phyloP scores from a whole-genome alignment of 2,329 filamentous ascomycete genomes.

The Penicillium verrucosum region DNA sequence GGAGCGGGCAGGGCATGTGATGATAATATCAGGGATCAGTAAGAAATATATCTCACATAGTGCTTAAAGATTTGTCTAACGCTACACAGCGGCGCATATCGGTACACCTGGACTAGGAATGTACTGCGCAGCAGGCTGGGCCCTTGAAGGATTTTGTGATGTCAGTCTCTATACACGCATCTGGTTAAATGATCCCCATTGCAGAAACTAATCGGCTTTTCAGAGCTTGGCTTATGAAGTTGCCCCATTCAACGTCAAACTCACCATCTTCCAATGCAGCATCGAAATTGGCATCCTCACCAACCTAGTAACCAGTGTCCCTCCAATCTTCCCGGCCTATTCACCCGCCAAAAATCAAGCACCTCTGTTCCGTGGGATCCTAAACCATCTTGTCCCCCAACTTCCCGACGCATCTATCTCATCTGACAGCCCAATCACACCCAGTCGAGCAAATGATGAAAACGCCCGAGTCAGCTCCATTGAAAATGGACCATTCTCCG shows the following conservation, averaged over 20 bases:
- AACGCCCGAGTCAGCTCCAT: conserved; percentile 23
- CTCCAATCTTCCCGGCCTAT: conserved; percentile 66
- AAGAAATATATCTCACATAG: conserved; percentile 18
- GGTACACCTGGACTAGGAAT: conserved; percentile 87
- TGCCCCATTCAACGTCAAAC: conserved; percentile 92
- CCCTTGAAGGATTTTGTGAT: conserved; percentile 92
- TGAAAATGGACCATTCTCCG: conserved; percentile 38
- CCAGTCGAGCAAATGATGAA: conserved; percentile 16
- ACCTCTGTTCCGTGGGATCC: conserved; percentile 77
- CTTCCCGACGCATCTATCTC: conserved; percentile 54
- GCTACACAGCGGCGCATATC: conserved; percentile 67
- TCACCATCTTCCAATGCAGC: conserved; percentile 93
- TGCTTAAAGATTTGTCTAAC: conserved; percentile 16
- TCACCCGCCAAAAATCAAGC: conserved; percentile 68
- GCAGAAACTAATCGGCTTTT: conserved; percentile 8
- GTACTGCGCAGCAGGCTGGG: conserved; percentile 92
- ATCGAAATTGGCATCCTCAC: conserved; percentile 87
- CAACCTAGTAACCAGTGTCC: conserved; percentile 80
- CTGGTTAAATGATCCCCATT: too few species aligned
- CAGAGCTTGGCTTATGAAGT: conserved; percentile 87
- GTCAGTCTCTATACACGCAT: conserved; percentile 38
- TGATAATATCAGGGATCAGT: conserved; percentile 83
- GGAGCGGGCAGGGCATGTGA: conserved; percentile 82
- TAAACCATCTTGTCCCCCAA: conserved; percentile 73
- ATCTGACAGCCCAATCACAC: not conserved